Evolutionary conservation across 2,329 filamentous ascomycete species (phyloP).

Genomic region (Pseudogymnoascus sp.): DNA sequence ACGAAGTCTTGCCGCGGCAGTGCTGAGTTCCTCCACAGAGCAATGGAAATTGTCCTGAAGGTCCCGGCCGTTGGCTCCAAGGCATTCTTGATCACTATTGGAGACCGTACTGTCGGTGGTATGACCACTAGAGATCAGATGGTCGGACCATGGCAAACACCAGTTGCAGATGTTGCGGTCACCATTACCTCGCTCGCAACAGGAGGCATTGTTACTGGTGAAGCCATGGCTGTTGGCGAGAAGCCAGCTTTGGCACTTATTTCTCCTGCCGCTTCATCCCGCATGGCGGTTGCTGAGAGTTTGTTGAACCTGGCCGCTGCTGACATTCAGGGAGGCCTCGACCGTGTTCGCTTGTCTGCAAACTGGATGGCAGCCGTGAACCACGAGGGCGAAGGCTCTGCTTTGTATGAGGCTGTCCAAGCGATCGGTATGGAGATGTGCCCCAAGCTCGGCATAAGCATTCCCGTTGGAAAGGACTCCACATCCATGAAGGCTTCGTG

Average conservation of each 20-base stretch:
- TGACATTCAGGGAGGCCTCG: constrained; percentile 61
- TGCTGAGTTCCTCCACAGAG: constrained; percentile 45
- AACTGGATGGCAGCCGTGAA: constrained; percentile 99
- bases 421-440: constrained; percentile 91
- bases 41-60: constrained; percentile 70
- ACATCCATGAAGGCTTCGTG: constrained; percentile 99
- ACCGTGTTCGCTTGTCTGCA: constrained; percentile 77
- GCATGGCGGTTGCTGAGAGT: constrained; percentile 93
- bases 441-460: constrained; percentile 79
- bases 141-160: constrained; percentile 92
- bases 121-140: constrained; percentile 86
- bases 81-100: constrained; percentile 94
- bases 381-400: constrained; percentile 85
- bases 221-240: constrained; percentile 98
- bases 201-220: constrained; percentile 64
- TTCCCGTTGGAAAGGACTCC: constrained; percentile 95
- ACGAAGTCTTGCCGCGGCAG: constrained; percentile 34
- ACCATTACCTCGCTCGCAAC: constrained; percentile 71
- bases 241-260: constrained; percentile 84
- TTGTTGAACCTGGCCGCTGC: constrained; percentile 88
- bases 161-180: constrained; percentile 88
- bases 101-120: constrained; percentile 84
- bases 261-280: constrained; percentile 77
- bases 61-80: constrained; percentile 93
- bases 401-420: constrained; percentile 85